A percentile compares a stretch with the other conserved stretches of the same genome.
Evolutionary conservation across 192 early-diverging fungal species (phyloP).

Genomic region (Geranomyces variabilis): DNA sequence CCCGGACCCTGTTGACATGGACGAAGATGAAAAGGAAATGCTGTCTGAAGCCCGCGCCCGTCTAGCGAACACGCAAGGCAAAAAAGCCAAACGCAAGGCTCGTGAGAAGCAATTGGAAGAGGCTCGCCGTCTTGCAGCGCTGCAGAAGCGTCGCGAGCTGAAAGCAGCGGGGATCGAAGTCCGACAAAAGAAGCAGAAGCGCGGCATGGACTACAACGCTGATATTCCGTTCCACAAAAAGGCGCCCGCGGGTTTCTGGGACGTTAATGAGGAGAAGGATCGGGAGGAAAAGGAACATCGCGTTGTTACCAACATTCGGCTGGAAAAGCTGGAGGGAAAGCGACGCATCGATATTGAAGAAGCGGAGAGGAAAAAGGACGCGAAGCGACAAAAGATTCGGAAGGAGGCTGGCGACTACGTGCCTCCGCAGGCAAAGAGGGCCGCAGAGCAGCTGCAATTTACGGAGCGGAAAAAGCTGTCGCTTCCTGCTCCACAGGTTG

Average conservation of each 20-base stretch:
- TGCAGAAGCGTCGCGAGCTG: conserved; percentile 95
- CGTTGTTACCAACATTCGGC: conserved; percentile 65
- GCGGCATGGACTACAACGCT: conserved; percentile 89
- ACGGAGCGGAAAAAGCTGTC: conserved; percentile 69
- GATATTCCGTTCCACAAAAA: conserved; percentile 94
- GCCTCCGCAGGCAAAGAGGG: conserved; percentile 60
- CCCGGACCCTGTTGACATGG: conserved; percentile 99
- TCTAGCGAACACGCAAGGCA: conserved; percentile 99
- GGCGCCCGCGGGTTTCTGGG: conserved; percentile 89
- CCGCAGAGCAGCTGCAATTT: conserved; percentile 69
- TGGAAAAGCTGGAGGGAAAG: conserved; percentile 87
- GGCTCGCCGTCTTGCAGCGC: conserved; percentile 79
- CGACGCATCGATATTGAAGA: conserved; percentile 82
- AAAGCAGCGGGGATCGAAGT: conserved; percentile 96
- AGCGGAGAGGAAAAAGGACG: conserved; percentile 76
- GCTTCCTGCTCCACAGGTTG: conserved; percentile 90
- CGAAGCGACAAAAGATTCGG: conserved; percentile 64
- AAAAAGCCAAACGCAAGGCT: conserved; percentile 99
- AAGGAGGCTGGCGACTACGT: conserved; percentile 68
- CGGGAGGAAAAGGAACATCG: conserved; percentile 62
- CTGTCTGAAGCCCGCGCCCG: conserved; percentile 95
- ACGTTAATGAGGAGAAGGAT: conserved; percentile 83
- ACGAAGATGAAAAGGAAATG: conserved; percentile 99
- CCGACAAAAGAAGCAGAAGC: conserved; percentile 60
- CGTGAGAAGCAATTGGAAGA: conserved; percentile 97